These are phyloP conservation scores for Ophiostoma sp. DNA, from an alignment of 2,329 filamentous ascomycete genomes.

Conservation along the genomic window DNA sequence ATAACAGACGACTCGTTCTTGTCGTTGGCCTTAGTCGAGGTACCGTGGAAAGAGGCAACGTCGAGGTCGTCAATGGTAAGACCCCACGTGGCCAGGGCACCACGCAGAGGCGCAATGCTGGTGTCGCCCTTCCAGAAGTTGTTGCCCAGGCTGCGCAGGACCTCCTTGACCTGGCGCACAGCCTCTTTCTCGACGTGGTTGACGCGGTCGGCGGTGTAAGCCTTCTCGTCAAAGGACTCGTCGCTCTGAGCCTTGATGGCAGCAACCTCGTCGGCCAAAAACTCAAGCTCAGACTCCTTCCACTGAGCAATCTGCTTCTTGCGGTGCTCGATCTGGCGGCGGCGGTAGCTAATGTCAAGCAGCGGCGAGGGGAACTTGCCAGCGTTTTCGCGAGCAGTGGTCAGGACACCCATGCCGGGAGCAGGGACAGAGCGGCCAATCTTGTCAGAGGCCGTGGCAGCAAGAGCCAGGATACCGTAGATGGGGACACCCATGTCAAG, in stretches of 20 bases:
- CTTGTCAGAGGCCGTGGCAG: constrained; percentile 96
- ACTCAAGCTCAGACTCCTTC: constrained; percentile 92
- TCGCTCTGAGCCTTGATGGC: constrained; percentile 78
- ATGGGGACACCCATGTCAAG: constrained; percentile 98
- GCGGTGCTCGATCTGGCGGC: constrained; percentile 87
- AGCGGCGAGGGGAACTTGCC: constrained; percentile 93
- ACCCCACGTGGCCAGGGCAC: constrained; percentile 94
- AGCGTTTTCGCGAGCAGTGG: constrained; percentile 82
- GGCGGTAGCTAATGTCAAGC: constrained; percentile 95
- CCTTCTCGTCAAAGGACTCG: constrained; percentile 68
- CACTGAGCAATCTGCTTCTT: constrained; percentile 93
- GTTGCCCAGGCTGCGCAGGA: constrained; percentile 88
- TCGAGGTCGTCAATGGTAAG: constrained; percentile 93
- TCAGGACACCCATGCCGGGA: constrained; percentile 93
- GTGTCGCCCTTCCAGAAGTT: constrained; percentile 98
- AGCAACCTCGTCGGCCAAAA: constrained; percentile 83
- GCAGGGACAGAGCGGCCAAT: constrained; percentile 96
- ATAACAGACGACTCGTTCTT: constrained; percentile 99
- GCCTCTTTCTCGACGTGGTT: constrained; percentile 85
- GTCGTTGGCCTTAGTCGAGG: constrained; percentile 96
- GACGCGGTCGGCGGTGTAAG: constrained; percentile 80
- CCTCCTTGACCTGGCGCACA: constrained; percentile 84
- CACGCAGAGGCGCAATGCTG: constrained; percentile 88
- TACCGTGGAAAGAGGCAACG: constrained; percentile 97
- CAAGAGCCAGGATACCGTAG: constrained; percentile 88